Conservation (phyloP, 768 basidiomycete species). For the Kwoniella dejecticola region DNA sequence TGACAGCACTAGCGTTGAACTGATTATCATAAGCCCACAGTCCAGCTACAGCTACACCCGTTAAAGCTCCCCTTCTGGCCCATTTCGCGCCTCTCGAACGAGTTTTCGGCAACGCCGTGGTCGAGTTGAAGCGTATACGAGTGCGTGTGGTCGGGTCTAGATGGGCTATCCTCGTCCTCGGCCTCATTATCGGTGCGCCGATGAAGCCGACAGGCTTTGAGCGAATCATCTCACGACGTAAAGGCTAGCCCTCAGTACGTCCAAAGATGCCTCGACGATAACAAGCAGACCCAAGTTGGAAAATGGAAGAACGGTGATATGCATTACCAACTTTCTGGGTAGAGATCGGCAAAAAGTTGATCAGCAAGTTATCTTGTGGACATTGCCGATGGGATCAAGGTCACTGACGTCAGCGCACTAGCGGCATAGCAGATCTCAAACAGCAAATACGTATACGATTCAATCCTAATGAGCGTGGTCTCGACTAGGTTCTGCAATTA, state of each 20-base stretch:
- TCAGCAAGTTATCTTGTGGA: not conserved
- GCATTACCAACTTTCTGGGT: not conserved
- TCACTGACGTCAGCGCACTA: too few species aligned
- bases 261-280: too few species aligned
- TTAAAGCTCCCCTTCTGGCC: conserved; percentile 25
- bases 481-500: too few species aligned
- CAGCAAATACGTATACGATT: too few species aligned
- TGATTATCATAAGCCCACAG: conserved; percentile 60
- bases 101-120: conserved; percentile 5
- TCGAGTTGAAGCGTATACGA: not conserved
- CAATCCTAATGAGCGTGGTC: too few species aligned
- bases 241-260: too few species aligned
- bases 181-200: not conserved
- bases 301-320: too few species aligned
- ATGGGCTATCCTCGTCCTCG: too few species aligned
- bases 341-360: not conserved
- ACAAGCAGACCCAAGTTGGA: too few species aligned
- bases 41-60: conserved; percentile 57
- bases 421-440: not conserved
- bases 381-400: too few species aligned
- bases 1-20: conserved; percentile 65
- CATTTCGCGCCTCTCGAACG: conserved; percentile 30
- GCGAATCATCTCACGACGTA: not conserved
- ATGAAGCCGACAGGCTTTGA: not conserved
- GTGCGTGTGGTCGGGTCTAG: too few species aligned